Percentiles rank a stretch among this genome's conserved stretches.
Evolutionary conservation across 352 stramenopile genomes (phyloP).

Genomic region (Saprolegnia parasitica): DNA sequence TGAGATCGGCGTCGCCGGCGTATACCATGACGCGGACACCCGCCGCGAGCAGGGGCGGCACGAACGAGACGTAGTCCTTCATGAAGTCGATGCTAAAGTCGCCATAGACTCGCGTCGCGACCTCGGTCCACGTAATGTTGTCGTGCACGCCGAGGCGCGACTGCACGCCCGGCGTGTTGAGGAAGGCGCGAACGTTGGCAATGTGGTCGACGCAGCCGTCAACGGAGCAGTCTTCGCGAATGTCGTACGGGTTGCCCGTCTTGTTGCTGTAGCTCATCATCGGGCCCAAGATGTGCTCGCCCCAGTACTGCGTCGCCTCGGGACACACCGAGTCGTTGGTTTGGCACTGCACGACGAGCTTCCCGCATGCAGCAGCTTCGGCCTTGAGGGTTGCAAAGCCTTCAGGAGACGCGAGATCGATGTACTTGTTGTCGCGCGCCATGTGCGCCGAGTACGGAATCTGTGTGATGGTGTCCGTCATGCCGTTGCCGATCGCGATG

Average conservation of each 20-base stretch:
- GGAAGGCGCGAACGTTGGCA: background rate
- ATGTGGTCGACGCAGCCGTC: background rate
- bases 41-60: constrained; percentile 79
- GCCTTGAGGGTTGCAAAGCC: constrained; percentile 44
- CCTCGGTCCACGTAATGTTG: constrained; percentile 34
- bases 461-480: constrained; percentile 57
- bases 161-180: constrained; percentile 19
- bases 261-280: constrained; percentile 36
- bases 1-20: constrained; percentile 94
- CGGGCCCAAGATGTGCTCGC: constrained; percentile 34
- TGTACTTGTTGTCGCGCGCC: constrained; percentile 64
- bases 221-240: constrained; percentile 24
- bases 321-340: constrained; percentile 39
- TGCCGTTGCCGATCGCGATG: constrained; percentile 74
- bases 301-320: constrained; percentile 42
- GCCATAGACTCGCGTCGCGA: constrained; percentile 87
- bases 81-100: constrained; percentile 85
- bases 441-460: constrained; percentile 64
- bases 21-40: constrained; percentile 89
- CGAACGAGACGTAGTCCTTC: constrained; percentile 30
- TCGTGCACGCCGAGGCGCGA: constrained; percentile 6
- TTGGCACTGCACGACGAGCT: constrained; percentile 45
- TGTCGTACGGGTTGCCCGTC: constrained; percentile 22
- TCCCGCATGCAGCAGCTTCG: constrained; percentile 40
- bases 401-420: constrained; percentile 44